phyloP scores from a whole-genome alignment of 306 rosid genomes.

The Dalbergia cultrata region DNA sequence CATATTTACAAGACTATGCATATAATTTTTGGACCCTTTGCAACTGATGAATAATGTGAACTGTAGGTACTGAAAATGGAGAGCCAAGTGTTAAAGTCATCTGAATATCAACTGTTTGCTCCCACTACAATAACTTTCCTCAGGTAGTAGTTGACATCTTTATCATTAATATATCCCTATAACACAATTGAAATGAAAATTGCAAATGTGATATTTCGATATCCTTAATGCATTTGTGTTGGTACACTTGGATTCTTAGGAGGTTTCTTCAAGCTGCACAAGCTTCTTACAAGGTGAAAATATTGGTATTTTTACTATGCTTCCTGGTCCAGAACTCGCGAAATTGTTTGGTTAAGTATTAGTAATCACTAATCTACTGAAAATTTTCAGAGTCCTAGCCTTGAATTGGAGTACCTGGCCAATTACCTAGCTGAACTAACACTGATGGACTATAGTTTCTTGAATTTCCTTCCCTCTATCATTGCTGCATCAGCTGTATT shows the following conservation, averaged over 20 bases:
- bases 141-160: conserved; percentile 59
- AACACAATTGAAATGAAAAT: background rate
- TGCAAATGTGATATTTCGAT: background rate
- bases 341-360: conserved; percentile 18
- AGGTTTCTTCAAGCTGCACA: conserved; percentile 94
- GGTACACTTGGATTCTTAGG: conserved; percentile 62
- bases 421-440: conserved; percentile 86
- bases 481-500: conserved; percentile 94
- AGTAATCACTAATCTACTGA: conserved; percentile 35
- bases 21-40: conserved; percentile 4
- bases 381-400: conserved; percentile 70
- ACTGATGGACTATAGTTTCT: conserved; percentile 74
- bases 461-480: conserved; percentile 79
- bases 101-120: conserved; percentile 77
- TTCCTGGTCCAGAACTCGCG: conserved; percentile 41
- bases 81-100: conserved; percentile 70
- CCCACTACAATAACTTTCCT: conserved; percentile 90
- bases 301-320: conserved; percentile 31
- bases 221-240: conserved; percentile 40
- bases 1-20: background rate
- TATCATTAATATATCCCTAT: background rate
- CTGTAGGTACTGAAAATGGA: conserved; percentile 84
- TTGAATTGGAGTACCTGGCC: conserved; percentile 90
- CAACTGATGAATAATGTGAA: conserved; percentile 18
- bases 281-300: conserved; percentile 77